Evolutionary conservation across 257 asterid genomes (phyloP).

Genomic region (Euphrasia confusa): DNA sequence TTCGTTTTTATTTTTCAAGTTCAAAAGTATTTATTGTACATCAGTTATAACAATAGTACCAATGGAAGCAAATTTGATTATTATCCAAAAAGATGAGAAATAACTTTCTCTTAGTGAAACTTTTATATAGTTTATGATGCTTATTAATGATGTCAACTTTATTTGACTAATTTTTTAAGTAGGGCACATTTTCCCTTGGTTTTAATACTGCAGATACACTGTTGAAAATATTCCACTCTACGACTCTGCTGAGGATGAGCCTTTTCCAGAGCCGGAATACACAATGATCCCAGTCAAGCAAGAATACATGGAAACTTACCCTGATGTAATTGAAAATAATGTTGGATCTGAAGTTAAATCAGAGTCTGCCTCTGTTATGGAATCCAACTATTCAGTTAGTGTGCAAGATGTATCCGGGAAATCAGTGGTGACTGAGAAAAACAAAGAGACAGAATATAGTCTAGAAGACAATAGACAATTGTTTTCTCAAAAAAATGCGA

Average conservation of each 20-base stretch:
- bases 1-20: not conserved
- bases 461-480: constrained; percentile 30
- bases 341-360: constrained; percentile 30
- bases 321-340: constrained; percentile 27
- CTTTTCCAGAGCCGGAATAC: constrained; percentile 34
- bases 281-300: constrained; percentile 30
- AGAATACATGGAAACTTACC: constrained; percentile 27
- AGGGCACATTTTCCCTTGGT: constrained; percentile 17
- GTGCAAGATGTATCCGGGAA: constrained; percentile 26
- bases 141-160: constrained; percentile 8
- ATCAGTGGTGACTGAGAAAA: constrained; percentile 33
- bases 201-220: constrained; percentile 52
- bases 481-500: constrained; percentile 48
- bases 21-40: not conserved
- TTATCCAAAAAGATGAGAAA: not conserved
- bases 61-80: not conserved
- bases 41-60: not conserved
- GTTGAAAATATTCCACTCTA: constrained; percentile 87
- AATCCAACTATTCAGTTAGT: constrained; percentile 28
- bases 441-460: constrained; percentile 27
- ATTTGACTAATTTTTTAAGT: not conserved
- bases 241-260: constrained; percentile 95
- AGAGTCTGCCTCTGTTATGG: constrained; percentile 26
- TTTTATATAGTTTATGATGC: constrained; percentile 2
- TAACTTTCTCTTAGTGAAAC: not conserved